phyloP scores from a whole-genome alignment of 331 rosid species.

The Malus hybrid region DNA sequence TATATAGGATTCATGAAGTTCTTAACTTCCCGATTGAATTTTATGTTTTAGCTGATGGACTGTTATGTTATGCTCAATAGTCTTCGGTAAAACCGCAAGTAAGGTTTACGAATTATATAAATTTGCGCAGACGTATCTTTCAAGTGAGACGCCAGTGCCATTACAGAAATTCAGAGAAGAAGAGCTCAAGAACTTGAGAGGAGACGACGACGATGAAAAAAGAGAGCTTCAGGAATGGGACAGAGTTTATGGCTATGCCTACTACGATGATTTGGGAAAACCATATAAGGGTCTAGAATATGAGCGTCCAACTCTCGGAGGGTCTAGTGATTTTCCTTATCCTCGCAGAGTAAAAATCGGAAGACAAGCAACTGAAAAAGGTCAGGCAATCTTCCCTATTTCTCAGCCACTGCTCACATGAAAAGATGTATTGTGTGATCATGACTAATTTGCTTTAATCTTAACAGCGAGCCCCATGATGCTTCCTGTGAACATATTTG shows the following conservation, averaged over 20 bases:
- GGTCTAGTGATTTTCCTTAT: constrained; percentile 25
- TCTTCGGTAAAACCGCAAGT: no score
- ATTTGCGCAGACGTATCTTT: constrained; percentile 28
- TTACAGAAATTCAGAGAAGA: constrained; percentile 22
- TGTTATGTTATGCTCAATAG: not conserved
- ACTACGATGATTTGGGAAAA: constrained; percentile 36
- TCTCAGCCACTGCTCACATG: no score
- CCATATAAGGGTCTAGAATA: constrained; percentile 1
- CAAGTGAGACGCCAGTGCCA: constrained; percentile 33
- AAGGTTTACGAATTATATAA: no score
- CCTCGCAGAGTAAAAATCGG: constrained; percentile 52
- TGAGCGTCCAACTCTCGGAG: constrained; percentile 38
- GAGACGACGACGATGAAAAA: constrained; percentile 22
- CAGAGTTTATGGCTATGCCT: constrained; percentile 35
- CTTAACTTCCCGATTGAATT: not conserved
- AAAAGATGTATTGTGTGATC: no score
- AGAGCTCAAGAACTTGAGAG: constrained; percentile 20
- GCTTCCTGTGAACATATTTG: no score
- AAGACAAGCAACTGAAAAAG: constrained; percentile 18
- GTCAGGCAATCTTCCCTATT: not conserved
- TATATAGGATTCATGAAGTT: not conserved
- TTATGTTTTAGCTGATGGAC: not conserved
- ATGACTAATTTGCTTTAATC: no score
- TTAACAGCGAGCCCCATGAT: no score
- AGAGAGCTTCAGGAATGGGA: constrained; percentile 37